Conservation (phyloP, 2,329 filamentous ascomycete species). For the Ophiocordyceps robertsii region DNA sequence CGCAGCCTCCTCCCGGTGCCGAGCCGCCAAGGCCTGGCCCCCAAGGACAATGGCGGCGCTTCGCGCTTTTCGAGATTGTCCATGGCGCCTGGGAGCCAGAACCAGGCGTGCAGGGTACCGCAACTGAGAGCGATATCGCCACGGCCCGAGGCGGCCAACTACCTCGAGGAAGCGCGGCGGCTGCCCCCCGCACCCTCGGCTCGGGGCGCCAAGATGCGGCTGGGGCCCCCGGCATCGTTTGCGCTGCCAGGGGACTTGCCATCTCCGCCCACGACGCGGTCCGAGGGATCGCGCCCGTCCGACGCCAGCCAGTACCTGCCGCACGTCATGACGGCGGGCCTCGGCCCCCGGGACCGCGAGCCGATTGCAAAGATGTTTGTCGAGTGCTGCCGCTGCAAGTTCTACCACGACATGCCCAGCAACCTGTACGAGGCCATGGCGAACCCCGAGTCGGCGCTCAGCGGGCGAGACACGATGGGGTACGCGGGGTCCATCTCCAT, state of each 20-base stretch:
- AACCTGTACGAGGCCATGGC: conserved; percentile 53
- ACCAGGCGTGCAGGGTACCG: background rate
- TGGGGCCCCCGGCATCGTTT: conserved; percentile 9
- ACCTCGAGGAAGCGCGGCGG: conserved; percentile 10
- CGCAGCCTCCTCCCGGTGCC: conserved; percentile 20
- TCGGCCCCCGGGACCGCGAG: conserved; percentile 13
- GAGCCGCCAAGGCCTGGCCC: conserved; percentile 23
- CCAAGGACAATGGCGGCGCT: conserved; percentile 7
- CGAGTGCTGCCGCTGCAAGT: conserved; percentile 50
- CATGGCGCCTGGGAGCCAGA: background rate
- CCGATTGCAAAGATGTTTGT: conserved; percentile 50
- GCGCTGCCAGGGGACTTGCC: conserved; percentile 1
- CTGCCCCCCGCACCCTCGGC: conserved; percentile 3
- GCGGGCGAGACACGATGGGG: conserved; percentile 31
- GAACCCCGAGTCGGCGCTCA: conserved; percentile 40
- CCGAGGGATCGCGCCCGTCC: background rate
- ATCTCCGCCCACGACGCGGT: background rate
- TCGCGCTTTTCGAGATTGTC: background rate
- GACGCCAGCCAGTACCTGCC: conserved; percentile 3
- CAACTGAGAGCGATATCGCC: background rate
- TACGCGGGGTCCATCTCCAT: conserved; percentile 45
- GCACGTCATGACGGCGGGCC: conserved; percentile 2
- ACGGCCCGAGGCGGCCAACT: conserved; percentile 6
- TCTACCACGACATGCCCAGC: conserved; percentile 52
- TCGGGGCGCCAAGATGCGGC: conserved; percentile 4